Evolutionary conservation across 164 flowering plant genomes (phyloP).

Genomic region (Stephania japonica): DNA sequence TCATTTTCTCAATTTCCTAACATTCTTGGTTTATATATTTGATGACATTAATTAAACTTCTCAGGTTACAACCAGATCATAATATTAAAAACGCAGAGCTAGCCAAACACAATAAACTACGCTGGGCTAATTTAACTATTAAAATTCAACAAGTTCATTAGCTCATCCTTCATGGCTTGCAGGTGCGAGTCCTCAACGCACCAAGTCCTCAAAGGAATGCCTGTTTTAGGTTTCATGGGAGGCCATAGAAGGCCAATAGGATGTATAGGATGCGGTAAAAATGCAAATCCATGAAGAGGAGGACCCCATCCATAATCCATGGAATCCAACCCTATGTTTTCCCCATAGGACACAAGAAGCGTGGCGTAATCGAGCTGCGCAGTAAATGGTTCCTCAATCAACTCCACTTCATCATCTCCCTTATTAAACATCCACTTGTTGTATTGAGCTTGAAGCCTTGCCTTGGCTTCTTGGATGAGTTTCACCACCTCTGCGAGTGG

Average conservation of each 20-base stretch:
- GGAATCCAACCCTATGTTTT: background rate
- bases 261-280: background rate
- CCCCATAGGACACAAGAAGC: background rate
- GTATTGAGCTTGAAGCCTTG: background rate
- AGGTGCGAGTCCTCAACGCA: background rate
- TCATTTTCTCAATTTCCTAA: too few relatives aligned
- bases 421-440: background rate
- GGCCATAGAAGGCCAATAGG: background rate
- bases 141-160: too few relatives aligned
- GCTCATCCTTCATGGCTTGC: background rate
- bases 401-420: background rate
- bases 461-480: background rate
- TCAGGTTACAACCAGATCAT: too few relatives aligned
- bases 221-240: background rate
- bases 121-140: too few relatives aligned
- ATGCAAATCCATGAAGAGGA: background rate
- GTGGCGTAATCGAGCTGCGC: background rate
- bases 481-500: background rate
- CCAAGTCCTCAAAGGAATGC: background rate
- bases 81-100: too few relatives aligned
- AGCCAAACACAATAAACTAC: too few relatives aligned
- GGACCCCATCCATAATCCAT: constrained; percentile 3
- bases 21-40: too few relatives aligned
- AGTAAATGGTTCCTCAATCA: background rate
- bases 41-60: too few relatives aligned